These are phyloP conservation scores for Suzukiozyma palmioleophila DNA, from an alignment of 1,139 yeast species.

Conservation along the genomic window DNA sequence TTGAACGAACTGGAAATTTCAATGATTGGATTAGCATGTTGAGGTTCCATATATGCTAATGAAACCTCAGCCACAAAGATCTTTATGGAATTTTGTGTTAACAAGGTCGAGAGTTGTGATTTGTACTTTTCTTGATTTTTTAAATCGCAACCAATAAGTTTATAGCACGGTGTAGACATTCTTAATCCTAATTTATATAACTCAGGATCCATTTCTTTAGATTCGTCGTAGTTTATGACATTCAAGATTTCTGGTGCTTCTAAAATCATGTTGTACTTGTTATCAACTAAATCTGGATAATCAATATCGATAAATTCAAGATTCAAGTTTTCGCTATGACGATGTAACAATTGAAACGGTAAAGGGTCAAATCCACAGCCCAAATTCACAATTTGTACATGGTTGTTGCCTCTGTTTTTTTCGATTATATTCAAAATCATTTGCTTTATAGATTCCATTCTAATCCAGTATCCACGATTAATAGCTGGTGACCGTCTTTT, in stretches of 20 bases:
- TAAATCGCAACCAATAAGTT: constrained; percentile 69
- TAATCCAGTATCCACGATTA: constrained; percentile 79
- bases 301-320: constrained; percentile 66
- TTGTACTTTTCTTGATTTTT: constrained; percentile 44
- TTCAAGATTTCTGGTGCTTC: constrained; percentile 42
- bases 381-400: constrained; percentile 52
- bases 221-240: constrained; percentile 36
- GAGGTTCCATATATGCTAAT: constrained; percentile 71
- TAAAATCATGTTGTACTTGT: constrained; percentile 50
- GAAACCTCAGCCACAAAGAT: constrained; percentile 82
- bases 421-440: constrained; percentile 44
- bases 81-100: constrained; percentile 32
- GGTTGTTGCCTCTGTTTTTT: constrained; percentile 13
- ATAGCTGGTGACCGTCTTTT: constrained; percentile 76
- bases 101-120: constrained; percentile 23
- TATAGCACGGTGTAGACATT: constrained; percentile 45
- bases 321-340: constrained; percentile 15
- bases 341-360: constrained; percentile 58
- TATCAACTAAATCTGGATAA: constrained; percentile 61
- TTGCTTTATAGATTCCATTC: constrained; percentile 66
- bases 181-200: constrained; percentile 20
- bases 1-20: constrained; percentile 43
- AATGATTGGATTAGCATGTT: constrained; percentile 64
- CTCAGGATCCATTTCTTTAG: constrained; percentile 4
- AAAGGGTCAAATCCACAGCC: constrained; percentile 84